phyloP scores from a whole-genome alignment of 148 eudicot genomes.

The Nyssa sinensis region DNA sequence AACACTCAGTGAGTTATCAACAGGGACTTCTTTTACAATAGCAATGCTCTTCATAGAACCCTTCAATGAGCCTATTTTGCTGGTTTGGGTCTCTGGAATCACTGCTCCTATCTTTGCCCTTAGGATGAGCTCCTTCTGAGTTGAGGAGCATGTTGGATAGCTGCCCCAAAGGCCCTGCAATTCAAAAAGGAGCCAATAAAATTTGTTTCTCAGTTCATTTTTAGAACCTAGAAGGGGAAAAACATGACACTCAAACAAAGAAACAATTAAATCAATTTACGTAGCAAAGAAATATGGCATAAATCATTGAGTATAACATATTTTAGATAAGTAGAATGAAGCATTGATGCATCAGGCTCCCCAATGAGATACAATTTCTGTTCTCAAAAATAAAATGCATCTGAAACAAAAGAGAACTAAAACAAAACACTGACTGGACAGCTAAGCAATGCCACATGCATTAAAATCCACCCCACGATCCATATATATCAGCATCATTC shows the following conservation, averaged over 20 bases:
- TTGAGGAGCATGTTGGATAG: slow-evolving; percentile 51
- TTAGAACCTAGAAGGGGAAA: neutral
- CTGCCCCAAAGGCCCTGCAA: slow-evolving; percentile 56
- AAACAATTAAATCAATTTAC: neutral
- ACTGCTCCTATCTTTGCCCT: slow-evolving; percentile 33
- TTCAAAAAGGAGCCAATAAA: slow-evolving; percentile 16
- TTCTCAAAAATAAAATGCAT: neutral
- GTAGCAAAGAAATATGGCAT: slow-evolving; percentile 1
- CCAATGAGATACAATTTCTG: neutral
- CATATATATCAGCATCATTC: no score
- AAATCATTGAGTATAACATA: no score
- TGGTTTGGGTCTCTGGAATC: slow-evolving; percentile 26
- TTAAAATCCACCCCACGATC: neutral
- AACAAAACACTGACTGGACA: neutral
- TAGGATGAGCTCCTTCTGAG: slow-evolving; percentile 36
- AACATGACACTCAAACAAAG: neutral
- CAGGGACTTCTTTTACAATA: slow-evolving; percentile 52
- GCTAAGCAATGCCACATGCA: neutral
- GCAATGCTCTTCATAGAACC: slow-evolving; percentile 68
- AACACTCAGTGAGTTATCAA: slow-evolving; percentile 49
- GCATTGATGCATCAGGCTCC: neutral
- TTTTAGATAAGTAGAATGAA: neutral
- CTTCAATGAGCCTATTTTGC: slow-evolving; percentile 47
- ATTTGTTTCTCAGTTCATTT: slow-evolving; percentile 9
- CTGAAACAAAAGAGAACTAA: neutral